Evolutionary conservation across 345 rosid species (phyloP), one percentile per base, ranked within the genome.

Genomic region (Hibiscus trionum): DNA sequence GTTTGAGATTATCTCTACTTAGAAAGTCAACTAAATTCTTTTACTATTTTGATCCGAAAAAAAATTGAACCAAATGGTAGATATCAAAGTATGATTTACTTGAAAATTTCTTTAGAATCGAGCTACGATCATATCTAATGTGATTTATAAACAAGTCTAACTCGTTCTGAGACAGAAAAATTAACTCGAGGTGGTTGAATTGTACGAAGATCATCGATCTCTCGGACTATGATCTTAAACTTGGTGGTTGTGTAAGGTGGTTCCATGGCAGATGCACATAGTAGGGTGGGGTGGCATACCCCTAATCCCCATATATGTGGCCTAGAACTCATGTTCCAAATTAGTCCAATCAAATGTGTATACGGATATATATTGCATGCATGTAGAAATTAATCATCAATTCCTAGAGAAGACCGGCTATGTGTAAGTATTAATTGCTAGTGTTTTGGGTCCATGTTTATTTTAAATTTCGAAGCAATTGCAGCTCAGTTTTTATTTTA

Each of bases 381-480:
- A 8, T 1, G 26, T 24, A 24, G 5, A 24, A 11, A 24, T 4
- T 17, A 26, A 27, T 16, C 42, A 67, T 9, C 3, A 49, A 67
- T 27, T 55, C 15, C 49, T 39, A 47, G 14, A 27, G 71, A 68
- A 27, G 50, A 29, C 27, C 2, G n/a, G 59, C n/a, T 26, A 26
- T 1, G 24, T 57, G 26, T 3, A 56, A 56, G 26, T 46, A 21
- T 21, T 21, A 47, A 56, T 19, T 56, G 59, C 10, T 68, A 16
- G 5, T 50, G 58, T 58, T 16, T n/a, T 68, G 72, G 62, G 72
- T 69, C 50, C 47, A 29, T 29, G 59, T 26, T 50, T 31, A 69
- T 29, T 8, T 27, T 47, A 37, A 37, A 37, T 37, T 37, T 37
- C 42, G 3, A 56, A 21, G 9, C 29, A 56, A 52, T 42, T 42